Conservation (phyloP, 2,329 filamentous ascomycete species). For the Sporothrix schenckii region DNA sequence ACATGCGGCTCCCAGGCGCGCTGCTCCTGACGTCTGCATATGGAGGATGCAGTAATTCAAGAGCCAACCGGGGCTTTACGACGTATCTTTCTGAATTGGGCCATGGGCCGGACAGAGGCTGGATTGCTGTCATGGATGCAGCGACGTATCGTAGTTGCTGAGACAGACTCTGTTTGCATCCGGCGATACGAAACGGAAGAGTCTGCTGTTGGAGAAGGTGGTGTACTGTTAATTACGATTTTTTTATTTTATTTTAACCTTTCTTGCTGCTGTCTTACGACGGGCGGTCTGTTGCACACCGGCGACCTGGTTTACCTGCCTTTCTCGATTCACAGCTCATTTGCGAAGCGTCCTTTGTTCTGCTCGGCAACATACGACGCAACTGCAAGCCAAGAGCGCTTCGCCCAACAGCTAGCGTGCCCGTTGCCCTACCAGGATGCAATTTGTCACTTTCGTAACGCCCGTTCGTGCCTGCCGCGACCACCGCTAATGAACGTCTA, state of each 20-base stretch:
- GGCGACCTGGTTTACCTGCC: constrained; percentile 14
- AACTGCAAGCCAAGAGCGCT: not conserved
- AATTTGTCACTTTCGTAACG: no score
- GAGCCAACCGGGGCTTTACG: not conserved
- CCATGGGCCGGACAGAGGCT: not conserved
- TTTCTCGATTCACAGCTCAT: constrained; percentile 8
- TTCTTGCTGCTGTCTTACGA: not conserved
- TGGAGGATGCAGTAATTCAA: not conserved
- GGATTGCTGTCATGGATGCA: not conserved
- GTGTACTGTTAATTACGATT: no score
- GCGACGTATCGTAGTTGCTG: not conserved
- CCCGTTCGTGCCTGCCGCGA: not conserved
- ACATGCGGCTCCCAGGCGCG: not conserved
- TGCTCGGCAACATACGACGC: not conserved
- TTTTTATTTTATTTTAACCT: no score
- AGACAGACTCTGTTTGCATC: not conserved
- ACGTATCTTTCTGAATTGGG: not conserved
- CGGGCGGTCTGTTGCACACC: not conserved
- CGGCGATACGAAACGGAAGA: no score
- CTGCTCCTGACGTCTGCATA: constrained; percentile 11
- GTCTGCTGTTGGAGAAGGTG: no score
- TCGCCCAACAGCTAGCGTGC: not conserved
- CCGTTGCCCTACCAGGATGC: not conserved
- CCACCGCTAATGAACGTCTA: constrained; percentile 1
- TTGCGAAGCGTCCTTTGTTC: not conserved